Conservation (phyloP, 1,284 basidiomycete species). For the Ganoderma leucocontextum region DNA sequence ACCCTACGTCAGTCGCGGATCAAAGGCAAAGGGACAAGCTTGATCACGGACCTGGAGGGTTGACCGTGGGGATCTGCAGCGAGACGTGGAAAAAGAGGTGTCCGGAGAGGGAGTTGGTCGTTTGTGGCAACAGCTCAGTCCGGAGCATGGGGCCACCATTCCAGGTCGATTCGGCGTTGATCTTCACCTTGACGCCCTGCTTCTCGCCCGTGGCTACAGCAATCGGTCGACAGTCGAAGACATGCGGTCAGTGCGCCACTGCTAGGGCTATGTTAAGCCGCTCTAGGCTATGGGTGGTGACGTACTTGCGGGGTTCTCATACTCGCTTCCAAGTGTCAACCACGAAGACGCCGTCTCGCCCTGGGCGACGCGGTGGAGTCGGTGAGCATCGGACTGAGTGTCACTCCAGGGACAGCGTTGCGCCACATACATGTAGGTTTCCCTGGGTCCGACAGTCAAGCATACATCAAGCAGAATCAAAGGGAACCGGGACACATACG, state of each 20-base stretch:
- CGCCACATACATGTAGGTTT: slow-evolving; percentile 33
- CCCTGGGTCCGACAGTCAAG: slow-evolving; percentile 25
- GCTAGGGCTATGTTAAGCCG: no score
- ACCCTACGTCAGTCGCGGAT: background rate
- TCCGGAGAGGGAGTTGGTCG: slow-evolving; percentile 36
- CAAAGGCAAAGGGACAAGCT: background rate
- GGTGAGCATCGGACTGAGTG: no score
- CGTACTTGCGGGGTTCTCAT: slow-evolving; percentile 39
- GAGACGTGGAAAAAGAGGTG: slow-evolving; percentile 39
- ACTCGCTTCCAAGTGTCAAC: slow-evolving; percentile 37
- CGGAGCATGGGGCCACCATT: slow-evolving; percentile 41
- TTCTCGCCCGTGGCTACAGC: slow-evolving; percentile 32
- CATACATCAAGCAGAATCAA: slow-evolving; percentile 7
- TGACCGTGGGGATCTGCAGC: slow-evolving; percentile 39
- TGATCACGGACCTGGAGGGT: slow-evolving; percentile 33
- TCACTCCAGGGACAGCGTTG: background rate
- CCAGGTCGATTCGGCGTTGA: slow-evolving; percentile 37
- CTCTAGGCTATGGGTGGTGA: background rate
- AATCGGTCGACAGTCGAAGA: background rate
- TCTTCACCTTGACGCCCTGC: slow-evolving; percentile 39
- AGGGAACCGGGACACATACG: slow-evolving; percentile 23
- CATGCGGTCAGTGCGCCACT: background rate
- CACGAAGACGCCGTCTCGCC: slow-evolving; percentile 39
- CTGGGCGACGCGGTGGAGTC: slow-evolving; percentile 17
- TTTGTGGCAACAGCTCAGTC: slow-evolving; percentile 39